Evolutionary conservation across 192 early-diverging fungal genomes (phyloP).

Genomic region (Chytriomyces sp.): DNA sequence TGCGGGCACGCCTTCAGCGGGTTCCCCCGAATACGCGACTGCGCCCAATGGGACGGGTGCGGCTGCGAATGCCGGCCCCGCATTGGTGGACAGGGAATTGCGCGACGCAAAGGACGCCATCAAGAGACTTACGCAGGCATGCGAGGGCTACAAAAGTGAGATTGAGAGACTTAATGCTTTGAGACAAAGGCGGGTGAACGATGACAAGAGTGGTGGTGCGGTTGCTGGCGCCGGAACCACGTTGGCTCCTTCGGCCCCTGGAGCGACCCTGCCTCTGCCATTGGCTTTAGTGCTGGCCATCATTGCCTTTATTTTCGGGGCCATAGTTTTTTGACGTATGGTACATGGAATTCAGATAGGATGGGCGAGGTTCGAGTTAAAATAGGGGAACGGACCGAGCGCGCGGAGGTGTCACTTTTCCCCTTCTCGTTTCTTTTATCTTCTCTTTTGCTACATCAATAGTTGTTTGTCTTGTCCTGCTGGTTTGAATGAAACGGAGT

Average conservation of each 20-base stretch:
- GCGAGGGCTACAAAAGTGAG: slow-evolving; percentile 59
- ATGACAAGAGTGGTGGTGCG: background rate
- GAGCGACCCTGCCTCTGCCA: slow-evolving; percentile 14
- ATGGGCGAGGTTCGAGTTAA: no score
- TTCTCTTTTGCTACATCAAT: no score
- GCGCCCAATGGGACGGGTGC: no score
- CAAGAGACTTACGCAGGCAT: slow-evolving; percentile 46
- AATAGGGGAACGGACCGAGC: no score
- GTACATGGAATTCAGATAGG: no score
- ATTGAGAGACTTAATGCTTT: slow-evolving; percentile 52
- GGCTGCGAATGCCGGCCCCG: background rate
- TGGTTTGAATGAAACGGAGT: no score
- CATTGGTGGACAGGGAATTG: slow-evolving; percentile 26
- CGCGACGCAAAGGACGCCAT: slow-evolving; percentile 47
- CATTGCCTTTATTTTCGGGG: slow-evolving; percentile 46
- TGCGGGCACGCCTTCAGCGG: background rate
- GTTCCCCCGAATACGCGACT: no score
- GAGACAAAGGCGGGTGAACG: slow-evolving; percentile 37
- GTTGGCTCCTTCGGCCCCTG: background rate
- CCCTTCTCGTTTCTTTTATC: no score
- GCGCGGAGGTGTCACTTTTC: no score
- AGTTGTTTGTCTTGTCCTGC: no score
- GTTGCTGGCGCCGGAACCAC: background rate
- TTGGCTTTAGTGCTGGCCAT: slow-evolving; percentile 35
- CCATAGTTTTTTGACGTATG: slow-evolving; percentile 38